Evolutionary conservation across 129 eudicot species (phyloP), one percentile per base, ranked within the genome.

Genomic region (Kitagawia praeruptora): DNA sequence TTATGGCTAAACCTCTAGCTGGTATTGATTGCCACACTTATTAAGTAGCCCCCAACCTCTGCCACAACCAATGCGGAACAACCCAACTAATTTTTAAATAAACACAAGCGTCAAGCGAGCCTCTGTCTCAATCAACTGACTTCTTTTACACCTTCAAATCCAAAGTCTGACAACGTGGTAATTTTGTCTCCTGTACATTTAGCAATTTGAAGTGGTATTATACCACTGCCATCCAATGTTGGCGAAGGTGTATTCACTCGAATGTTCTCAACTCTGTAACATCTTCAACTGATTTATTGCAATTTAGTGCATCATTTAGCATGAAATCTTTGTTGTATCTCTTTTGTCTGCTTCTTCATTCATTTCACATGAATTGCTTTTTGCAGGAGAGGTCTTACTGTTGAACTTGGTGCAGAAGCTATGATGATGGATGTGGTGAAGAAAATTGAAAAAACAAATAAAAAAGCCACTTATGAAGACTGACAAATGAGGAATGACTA

Each of bases 371-470:
- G 41, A 75, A 41, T 69, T 19, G 19, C 27, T 53, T 78, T 71
- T 66, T 54, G 77, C 85, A 92, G 94, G 94, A 92, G 94, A 69
- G 94, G 97, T 47, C 82, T 89, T 38, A 61, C 84, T n/a, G 96
- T 86, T 80, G 92, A 90, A 13, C 87, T 90, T 46, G 96, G 90
- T 79, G 90, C 89, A 23, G 96, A 88, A 83, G 84, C 89, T 8
- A 83, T 90, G 96, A 90, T 88, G 96, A 86, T 88, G 86, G 90
- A 83, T 40, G 92, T 88, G 19, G 75, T 88, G 80, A 89, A 88
- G 39, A 90, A 86, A 58, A 85, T 90, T 74, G 84, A 86, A 61
- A 85, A 88, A 76, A 21, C 84, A n/a, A 31, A 34, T n/a, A 34
- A 34, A 34, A 78, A 90, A 88, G 81, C 89, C 92, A 1, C 92